Percentiles rank a stretch among this genome's conserved stretches.
phyloP scores from a whole-genome alignment of 1,284 basidiomycete genomes.

The Inonotus hispidus region DNA sequence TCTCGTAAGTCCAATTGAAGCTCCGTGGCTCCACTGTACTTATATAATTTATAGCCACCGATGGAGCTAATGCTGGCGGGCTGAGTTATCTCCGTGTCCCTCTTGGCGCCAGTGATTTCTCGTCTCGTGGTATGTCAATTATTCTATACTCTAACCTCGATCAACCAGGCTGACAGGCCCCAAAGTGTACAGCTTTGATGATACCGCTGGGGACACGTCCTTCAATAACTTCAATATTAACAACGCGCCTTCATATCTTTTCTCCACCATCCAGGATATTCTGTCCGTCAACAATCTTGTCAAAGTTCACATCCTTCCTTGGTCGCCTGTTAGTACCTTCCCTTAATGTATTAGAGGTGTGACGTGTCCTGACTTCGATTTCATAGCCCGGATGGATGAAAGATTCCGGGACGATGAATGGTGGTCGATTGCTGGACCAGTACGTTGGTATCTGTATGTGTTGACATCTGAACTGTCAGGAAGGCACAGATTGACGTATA shows the following conservation, averaged over 20 bases:
- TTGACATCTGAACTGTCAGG: neutral
- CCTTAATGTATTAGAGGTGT: neutral
- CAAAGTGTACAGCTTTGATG: constrained; percentile 45
- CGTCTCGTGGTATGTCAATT: constrained; percentile 33
- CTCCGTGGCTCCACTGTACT: neutral
- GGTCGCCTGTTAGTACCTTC: constrained; percentile 43
- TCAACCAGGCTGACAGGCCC: neutral
- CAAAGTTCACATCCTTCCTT: constrained; percentile 43
- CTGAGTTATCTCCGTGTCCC: constrained; percentile 46
- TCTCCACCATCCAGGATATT: constrained; percentile 47
- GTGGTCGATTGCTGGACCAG: constrained; percentile 37
- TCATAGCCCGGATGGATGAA: constrained; percentile 54
- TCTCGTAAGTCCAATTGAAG: constrained; percentile 28
- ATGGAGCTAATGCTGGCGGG: constrained; percentile 45
- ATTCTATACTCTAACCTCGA: neutral
- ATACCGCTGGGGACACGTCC: constrained; percentile 41
- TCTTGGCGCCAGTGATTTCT: constrained; percentile 52
- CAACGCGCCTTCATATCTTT: constrained; percentile 43
- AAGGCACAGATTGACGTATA: neutral
- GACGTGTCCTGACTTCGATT: neutral
- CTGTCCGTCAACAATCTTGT: constrained; percentile 36
- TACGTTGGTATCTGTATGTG: constrained; percentile 32
- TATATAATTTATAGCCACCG: constrained; percentile 32
- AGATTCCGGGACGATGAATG: constrained; percentile 41
- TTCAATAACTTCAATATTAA: constrained; percentile 44